These are phyloP conservation scores for Fusarium dimerum DNA, from an alignment of 2,329 filamentous ascomycete species.

Conservation along the genomic window DNA sequence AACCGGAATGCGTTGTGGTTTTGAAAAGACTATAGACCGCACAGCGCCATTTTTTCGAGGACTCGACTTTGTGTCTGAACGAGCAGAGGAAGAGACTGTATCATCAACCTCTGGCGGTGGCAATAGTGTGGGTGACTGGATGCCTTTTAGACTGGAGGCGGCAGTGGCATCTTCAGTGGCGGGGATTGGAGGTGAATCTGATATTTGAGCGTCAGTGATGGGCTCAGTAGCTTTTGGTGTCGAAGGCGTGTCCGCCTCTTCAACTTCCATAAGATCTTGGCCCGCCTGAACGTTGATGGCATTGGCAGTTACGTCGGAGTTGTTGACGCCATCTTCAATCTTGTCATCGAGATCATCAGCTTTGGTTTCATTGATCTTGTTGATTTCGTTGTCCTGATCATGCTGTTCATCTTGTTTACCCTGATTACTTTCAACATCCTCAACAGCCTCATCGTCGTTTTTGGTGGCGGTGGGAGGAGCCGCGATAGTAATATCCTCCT, in stretches of 20 bases:
- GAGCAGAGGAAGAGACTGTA: conserved; percentile 17
- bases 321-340: too few species aligned
- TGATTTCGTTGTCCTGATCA: conserved; percentile 1
- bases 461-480: conserved; percentile 5
- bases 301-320: too few species aligned
- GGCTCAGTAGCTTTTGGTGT: conserved; percentile 1
- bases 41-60: conserved; percentile 18
- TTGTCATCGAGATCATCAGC: too few species aligned
- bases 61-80: conserved; percentile 23
- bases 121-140: conserved; percentile 19
- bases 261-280: not conserved
- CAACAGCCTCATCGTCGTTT: not conserved
- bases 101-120: conserved; percentile 16
- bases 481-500: not conserved
- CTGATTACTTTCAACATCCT: too few species aligned
- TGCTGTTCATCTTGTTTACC: not conserved
- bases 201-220: conserved; percentile 4
- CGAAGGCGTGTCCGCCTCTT: not conserved
- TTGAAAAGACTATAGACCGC: conserved; percentile 12
- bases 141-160: conserved; percentile 18
- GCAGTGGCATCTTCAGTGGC: conserved; percentile 11
- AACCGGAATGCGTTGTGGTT: conserved; percentile 32
- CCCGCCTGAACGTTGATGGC: not conserved
- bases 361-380: conserved; percentile 1
- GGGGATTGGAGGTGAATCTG: conserved; percentile 14